Base-by-base conservation (phyloP, 2,329 filamentous ascomycete genomes). In the Penicillium sp. region DNA sequence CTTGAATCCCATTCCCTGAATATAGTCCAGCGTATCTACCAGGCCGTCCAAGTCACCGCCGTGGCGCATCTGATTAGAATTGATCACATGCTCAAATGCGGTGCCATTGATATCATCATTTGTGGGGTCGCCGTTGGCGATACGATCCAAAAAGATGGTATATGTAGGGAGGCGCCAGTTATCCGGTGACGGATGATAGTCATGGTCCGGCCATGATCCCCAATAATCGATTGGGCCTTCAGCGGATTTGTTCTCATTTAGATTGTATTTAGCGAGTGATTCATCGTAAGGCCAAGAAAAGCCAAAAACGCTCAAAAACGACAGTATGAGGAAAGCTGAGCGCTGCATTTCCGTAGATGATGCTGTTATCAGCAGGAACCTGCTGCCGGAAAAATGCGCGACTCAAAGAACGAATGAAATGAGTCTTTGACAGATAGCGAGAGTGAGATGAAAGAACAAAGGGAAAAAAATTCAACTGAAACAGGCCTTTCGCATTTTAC, bases 101-200 rank as follows among this genome's bases (percentile, higher is more conserved):
- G 46, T 48, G 2, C 46, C 46, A 15, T 48, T 48, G 3, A 48
- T 74, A 57, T 83, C 76, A 60, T 84, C 81, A 61, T 84, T 84
- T 5, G 70, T 72, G 5, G 81, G 80, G 57, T 84, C 77, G 32
- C 81, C 81, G 57, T 84, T 83, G 44, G 81, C 79, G 58, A 78
- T 84, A 51, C 79, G 72, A 62, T 84, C 81, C 19, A 83, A 64
- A 60, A 83, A 82, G 38, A 84, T 69, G 10, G 79, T 82, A 62
- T 84, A 85, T 61, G 83, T 79, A 0, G 82, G 82, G 51, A 84
- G 75, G 24, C 82, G 73, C 81, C 82, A 84, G 58, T 80, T 83
- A 0, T 69, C 61, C 2, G 81, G 81, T 21, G 80, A 83, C 0
- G 70, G 64, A 15, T 67, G 61, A 56, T 78, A 83, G 12, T 52